phyloP scores from a whole-genome alignment of 257 asterid species.

The Fraxinus cuspidata region DNA sequence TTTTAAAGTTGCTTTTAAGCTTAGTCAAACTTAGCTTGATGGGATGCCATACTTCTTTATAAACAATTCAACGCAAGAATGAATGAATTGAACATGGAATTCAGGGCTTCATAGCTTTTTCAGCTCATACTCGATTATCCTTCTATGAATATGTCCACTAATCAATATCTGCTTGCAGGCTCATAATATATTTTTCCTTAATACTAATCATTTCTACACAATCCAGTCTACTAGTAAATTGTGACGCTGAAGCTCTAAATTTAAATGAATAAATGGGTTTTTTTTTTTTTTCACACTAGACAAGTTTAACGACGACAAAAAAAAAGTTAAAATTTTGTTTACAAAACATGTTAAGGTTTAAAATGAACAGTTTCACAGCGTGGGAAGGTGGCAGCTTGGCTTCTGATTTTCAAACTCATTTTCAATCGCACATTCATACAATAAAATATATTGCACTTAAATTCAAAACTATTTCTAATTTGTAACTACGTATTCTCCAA shows the following conservation, averaged over 20 bases:
- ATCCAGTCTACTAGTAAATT: neutral
- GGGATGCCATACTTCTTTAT: neutral
- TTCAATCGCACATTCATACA: too few relatives aligned
- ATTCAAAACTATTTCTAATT: too few relatives aligned
- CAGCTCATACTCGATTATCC: neutral
- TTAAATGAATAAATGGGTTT: too few relatives aligned
- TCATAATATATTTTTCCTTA: neutral
- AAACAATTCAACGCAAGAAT: neutral
- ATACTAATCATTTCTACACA: neutral
- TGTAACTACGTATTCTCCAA: too few relatives aligned
- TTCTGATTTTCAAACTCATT: too few relatives aligned
- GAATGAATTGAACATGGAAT: neutral
- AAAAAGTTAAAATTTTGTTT: too few relatives aligned
- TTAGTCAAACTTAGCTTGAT: neutral
- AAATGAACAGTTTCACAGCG: neutral
- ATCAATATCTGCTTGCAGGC: neutral
- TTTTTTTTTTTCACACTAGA: too few relatives aligned
- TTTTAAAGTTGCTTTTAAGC: neutral
- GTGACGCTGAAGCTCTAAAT: too few relatives aligned
- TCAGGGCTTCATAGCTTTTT: slow-evolving; percentile 6
- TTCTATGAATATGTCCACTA: neutral
- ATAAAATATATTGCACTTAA: too few relatives aligned
- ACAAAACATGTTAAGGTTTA: neutral
- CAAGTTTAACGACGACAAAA: too few relatives aligned
- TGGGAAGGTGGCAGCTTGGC: neutral